A percentile compares a stretch with the other conserved stretches of the same genome.
Conservation (phyloP, 2,329 filamentous ascomycete genomes). For the Plenodomus biglobosus region DNA sequence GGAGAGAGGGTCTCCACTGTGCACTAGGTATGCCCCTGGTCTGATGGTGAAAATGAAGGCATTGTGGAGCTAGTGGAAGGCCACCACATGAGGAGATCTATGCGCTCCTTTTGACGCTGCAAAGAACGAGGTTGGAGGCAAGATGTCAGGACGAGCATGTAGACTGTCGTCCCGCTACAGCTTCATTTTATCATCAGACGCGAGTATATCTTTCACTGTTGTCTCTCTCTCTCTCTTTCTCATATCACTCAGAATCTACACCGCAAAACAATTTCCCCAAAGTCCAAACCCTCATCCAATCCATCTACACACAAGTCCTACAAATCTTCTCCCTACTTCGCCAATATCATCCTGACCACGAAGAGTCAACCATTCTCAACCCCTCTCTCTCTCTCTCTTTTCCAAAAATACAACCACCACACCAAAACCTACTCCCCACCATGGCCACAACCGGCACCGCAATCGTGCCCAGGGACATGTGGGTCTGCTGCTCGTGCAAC, state of each 20-base stretch:
- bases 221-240: not conserved
- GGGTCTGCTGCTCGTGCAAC: conserved; percentile 11
- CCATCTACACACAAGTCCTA: too few species aligned
- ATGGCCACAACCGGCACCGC: not conserved
- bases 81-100: not conserved
- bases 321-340: too few species aligned
- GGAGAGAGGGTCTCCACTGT: not conserved
- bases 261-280: not conserved
- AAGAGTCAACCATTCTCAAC: too few species aligned
- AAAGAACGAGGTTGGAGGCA: conserved; percentile 1
- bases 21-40: not conserved
- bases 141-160: not conserved
- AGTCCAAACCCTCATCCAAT: too few species aligned
- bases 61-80: not conserved
- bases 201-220: not conserved
- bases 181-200: conserved; percentile 1
- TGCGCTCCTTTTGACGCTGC: conserved; percentile 1
- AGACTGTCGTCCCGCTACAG: conserved; percentile 1
- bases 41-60: not conserved
- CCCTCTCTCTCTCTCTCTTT: not conserved
- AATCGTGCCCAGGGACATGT: conserved; percentile 8
- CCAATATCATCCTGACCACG: too few species aligned
- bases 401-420: not conserved
- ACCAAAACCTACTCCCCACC: not conserved
- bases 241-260: not conserved